Conservation (phyloP, 257 asterid genomes). For the Solanum piurae region DNA sequence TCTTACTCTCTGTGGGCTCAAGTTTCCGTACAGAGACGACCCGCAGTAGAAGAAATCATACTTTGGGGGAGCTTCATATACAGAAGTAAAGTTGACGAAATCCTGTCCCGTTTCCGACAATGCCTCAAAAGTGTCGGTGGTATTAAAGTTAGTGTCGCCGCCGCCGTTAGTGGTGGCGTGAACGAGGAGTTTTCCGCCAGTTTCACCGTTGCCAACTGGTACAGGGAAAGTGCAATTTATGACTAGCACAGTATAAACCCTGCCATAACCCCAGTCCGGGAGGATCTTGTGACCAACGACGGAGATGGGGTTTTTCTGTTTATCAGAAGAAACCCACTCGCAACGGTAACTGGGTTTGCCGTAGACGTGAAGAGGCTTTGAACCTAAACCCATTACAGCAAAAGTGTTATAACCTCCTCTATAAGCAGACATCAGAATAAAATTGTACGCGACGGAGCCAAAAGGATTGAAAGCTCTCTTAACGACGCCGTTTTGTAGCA, state of each 20-base stretch:
- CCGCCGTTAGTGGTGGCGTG: conserved; percentile 43
- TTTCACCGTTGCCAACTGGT: conserved; percentile 8
- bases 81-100: conserved; percentile 13
- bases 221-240: conserved; percentile 57
- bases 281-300: conserved; percentile 25
- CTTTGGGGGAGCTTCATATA: conserved; percentile 16
- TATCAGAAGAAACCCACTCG: conserved; percentile 17
- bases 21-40: conserved; percentile 56
- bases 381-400: conserved; percentile 33
- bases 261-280: conserved; percentile 78
- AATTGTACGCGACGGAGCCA: conserved; percentile 40
- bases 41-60: conserved; percentile 70
- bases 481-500: conserved; percentile 14
- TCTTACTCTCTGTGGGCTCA: conserved; percentile 62
- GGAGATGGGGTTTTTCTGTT: not conserved
- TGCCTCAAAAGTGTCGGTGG: conserved; percentile 39
- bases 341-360: conserved; percentile 35
- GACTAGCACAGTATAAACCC: conserved; percentile 68
- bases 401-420: conserved; percentile 40
- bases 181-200: conserved; percentile 43
- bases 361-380: conserved; percentile 39
- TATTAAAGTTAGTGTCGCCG: conserved; percentile 18
- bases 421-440: conserved; percentile 42
- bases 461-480: conserved; percentile 31
- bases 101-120: conserved; percentile 25